phyloP scores from a whole-genome alignment of 768 basidiomycete genomes.

The Hebeloma cylindrosporum region DNA sequence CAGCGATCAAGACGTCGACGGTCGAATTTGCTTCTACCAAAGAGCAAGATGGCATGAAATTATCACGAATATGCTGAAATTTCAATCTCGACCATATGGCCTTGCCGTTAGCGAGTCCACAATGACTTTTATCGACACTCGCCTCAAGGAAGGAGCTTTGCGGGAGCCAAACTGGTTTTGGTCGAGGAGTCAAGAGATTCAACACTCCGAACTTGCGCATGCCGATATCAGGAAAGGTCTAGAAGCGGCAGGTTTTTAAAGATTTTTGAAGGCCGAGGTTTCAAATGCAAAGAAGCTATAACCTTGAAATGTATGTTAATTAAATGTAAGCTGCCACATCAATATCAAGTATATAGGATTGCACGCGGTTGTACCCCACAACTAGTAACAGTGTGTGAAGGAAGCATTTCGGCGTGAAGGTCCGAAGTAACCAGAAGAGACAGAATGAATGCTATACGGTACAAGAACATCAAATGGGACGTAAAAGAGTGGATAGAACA shows the following conservation, averaged over 20 bases:
- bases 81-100: constrained; percentile 53
- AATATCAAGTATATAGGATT: constrained; percentile 22
- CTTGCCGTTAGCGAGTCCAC: constrained; percentile 47
- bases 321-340: constrained; percentile 23
- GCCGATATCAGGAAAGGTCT: constrained; percentile 68
- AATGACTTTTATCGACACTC: constrained; percentile 46
- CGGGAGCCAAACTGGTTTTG: constrained; percentile 56
- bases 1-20: constrained; percentile 36
- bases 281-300: background rate
- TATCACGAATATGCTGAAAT: constrained; percentile 53
- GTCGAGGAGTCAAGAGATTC: constrained; percentile 59
- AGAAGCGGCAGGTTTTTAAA: constrained; percentile 65
- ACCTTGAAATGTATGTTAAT: constrained; percentile 22
- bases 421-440: constrained; percentile 33
- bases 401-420: constrained; percentile 37
- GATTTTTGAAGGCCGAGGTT: background rate
- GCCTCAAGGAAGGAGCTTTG: constrained; percentile 39
- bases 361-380: constrained; percentile 4
- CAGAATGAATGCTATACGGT: constrained; percentile 29
- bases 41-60: constrained; percentile 58
- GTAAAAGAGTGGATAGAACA: background rate
- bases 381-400: constrained; percentile 10
- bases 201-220: constrained; percentile 56
- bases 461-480: constrained; percentile 25
- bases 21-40: constrained; percentile 51